Conservation (phyloP, 176 grass and related monocot genomes). For the Phyllostachys edulis region DNA sequence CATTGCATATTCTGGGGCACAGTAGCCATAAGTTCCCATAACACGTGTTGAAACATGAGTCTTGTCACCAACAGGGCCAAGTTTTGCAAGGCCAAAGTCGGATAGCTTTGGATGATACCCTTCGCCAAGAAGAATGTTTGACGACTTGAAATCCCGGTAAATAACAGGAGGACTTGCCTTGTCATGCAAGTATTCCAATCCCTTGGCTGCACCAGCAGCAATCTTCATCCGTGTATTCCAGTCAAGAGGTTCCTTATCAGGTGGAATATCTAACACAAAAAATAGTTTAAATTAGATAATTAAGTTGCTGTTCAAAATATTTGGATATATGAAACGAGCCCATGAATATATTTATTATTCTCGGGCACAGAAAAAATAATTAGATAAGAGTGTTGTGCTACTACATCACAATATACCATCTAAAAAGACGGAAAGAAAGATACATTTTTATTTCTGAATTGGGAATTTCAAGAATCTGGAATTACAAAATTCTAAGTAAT, state of each 20-base stretch:
- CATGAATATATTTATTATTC: not conserved
- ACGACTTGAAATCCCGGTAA: slow-evolving; percentile 93
- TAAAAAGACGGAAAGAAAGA: slow-evolving; percentile 10
- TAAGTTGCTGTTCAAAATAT: not conserved
- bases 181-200: slow-evolving; percentile 88
- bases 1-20: slow-evolving; percentile 93
- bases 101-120: slow-evolving; percentile 80
- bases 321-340: slow-evolving; percentile 3
- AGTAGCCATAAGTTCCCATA: slow-evolving; percentile 94
- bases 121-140: slow-evolving; percentile 84
- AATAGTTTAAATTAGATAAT: slow-evolving; percentile 11
- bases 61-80: slow-evolving; percentile 89
- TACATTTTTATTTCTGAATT: not conserved
- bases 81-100: slow-evolving; percentile 88
- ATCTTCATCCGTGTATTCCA: slow-evolving; percentile 96
- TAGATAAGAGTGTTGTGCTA: not conserved
- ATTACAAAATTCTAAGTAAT: slow-evolving; percentile 13
- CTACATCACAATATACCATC: slow-evolving; percentile 11
- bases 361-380: not conserved
- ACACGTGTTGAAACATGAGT: slow-evolving; percentile 92
- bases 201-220: slow-evolving; percentile 86
- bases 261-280: slow-evolving; percentile 68
- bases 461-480: not conserved
- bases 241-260: slow-evolving; percentile 83
- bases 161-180: slow-evolving; percentile 85